Conservation (phyloP, 768 basidiomycete species). For the Leccinellum luteum region DNA sequence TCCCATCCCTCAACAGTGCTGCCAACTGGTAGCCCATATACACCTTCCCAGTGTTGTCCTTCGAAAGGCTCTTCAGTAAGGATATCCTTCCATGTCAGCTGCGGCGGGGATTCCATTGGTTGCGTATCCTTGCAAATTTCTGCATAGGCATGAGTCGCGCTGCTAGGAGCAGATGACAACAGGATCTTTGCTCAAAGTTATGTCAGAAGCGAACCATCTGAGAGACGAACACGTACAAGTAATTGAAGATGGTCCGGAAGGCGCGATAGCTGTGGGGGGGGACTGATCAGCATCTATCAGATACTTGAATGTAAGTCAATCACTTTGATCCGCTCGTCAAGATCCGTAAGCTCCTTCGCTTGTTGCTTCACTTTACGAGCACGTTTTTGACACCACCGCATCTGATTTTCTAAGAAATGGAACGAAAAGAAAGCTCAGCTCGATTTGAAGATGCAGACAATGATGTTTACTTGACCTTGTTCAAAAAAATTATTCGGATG, state of each 20-base stretch:
- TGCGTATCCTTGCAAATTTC: constrained; percentile 46
- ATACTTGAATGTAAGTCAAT: neutral
- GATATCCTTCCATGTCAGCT: constrained; percentile 77
- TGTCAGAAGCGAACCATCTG: neutral
- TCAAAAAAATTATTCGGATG: no score
- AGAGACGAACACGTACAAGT: constrained; percentile 46
- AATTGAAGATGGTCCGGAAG: constrained; percentile 74
- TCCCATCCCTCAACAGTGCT: constrained; percentile 43
- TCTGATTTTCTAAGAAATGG: no score
- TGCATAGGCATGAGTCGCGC: constrained; percentile 51
- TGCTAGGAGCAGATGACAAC: constrained; percentile 53
- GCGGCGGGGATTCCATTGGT: constrained; percentile 27
- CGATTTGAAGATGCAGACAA: no score
- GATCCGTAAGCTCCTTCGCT: constrained; percentile 48
- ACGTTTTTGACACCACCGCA: no score
- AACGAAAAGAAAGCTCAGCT: no score
- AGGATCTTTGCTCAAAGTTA: constrained; percentile 40
- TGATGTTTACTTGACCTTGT: no score
- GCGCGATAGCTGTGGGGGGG: constrained; percentile 44
- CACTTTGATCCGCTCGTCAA: constrained; percentile 69
- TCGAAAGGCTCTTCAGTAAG: constrained; percentile 81
- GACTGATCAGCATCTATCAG: constrained; percentile 8
- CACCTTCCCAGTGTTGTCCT: constrained; percentile 83
- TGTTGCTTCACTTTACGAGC: constrained; percentile 48
- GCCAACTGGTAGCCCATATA: constrained; percentile 54